Conservation (phyloP, 2,329 filamentous ascomycete genomes). For the Clonostachys byssicola region DNA sequence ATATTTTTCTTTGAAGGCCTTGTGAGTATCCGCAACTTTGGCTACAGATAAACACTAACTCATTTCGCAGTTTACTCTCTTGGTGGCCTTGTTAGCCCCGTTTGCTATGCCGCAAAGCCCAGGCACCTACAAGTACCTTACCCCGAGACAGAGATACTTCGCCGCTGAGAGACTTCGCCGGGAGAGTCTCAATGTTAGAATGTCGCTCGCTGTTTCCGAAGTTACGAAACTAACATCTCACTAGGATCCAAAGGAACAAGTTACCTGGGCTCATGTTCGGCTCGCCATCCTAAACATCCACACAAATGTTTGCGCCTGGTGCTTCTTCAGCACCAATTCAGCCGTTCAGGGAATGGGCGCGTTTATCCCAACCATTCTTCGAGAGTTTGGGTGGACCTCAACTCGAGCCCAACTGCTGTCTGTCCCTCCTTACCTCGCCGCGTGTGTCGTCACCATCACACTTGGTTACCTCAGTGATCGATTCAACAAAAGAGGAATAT, state of each 20-base stretch:
- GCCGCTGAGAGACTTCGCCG: not conserved
- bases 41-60: not conserved
- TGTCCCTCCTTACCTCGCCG: conserved; percentile 35
- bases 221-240: not conserved
- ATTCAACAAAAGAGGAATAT: conserved; percentile 28
- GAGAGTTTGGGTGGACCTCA: conserved; percentile 30
- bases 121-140: not conserved
- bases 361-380: conserved; percentile 40
- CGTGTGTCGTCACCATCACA: not conserved
- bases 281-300: conserved; percentile 50
- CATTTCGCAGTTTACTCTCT: not conserved
- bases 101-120: not conserved
- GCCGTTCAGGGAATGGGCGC: conserved; percentile 49
- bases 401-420: conserved; percentile 35
- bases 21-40: conserved; percentile 12
- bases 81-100: not conserved
- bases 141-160: not conserved
- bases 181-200: not conserved
- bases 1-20: conserved; percentile 62
- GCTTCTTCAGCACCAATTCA: conserved; percentile 57
- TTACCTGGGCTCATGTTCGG: conserved; percentile 41
- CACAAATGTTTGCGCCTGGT: conserved; percentile 52
- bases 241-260: conserved; percentile 30
- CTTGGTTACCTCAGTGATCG: not conserved
- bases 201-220: not conserved